Evolutionary conservation across 352 stramenopile genomes (phyloP), one percentile per base, ranked within the genome.

Genomic region (Pythium scleroteichum): DNA sequence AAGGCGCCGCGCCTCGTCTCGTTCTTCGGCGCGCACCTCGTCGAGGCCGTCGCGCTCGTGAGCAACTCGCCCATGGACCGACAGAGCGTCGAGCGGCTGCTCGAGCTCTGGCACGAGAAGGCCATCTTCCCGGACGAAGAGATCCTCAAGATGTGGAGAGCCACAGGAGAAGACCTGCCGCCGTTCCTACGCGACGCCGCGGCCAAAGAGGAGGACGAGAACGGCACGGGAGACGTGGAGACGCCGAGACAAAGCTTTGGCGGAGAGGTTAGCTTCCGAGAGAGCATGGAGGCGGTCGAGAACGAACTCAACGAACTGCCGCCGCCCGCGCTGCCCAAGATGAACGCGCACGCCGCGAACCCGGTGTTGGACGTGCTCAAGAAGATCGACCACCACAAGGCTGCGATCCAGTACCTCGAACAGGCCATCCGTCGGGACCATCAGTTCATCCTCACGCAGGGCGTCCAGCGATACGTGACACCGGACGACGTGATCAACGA

Each of bases 41-140:
- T 87, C 3, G 85, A 94, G 60, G 82, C 85, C 17, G 80, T 94
- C 27, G 85, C 85, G 45, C 70, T 94, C 33, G 85, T 94, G 38
- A 88, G 80, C 75, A 94, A 91, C 59, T 94, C 85, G 20, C 85
- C 85, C 8, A 90, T 88, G 72, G 85, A 94, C 58, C 75, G 85
- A 7, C 79, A 92, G 52, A 88, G 83, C 53, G 82, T 92, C 17
- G 86, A 79, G 54, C 66, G 79, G 10, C 68, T 94, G 22, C 58
- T 94, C 44, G 79, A 90, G 50, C 54, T 94, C 38, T 94, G 85
- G 85, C 75, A 91, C 59, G 78, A 90, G 41, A 91, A 94, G 60
- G 62, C 79, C 29, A 62, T 85, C 50, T 90, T 83, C 42, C 38
- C 68, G 4, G 69, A 85, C 39, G 59, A 64, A 0, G 62, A 86